These are phyloP conservation scores for Alternaria angustiovoidea DNA, from an alignment of 2,329 filamentous ascomycete species.

Conservation along the genomic window DNA sequence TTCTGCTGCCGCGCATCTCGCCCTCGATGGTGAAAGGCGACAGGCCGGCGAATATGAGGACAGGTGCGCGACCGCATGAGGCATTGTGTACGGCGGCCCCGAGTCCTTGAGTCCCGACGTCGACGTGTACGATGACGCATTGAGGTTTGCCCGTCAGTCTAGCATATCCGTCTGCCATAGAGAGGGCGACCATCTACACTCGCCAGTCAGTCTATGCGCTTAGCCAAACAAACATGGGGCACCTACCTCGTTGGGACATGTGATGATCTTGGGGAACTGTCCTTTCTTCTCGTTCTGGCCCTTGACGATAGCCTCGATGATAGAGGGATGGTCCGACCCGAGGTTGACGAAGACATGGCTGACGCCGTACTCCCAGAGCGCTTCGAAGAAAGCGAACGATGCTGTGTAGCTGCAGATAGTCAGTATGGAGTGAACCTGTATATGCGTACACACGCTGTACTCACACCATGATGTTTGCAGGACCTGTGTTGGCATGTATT, in stretches of 20 bases:
- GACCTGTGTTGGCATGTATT: background rate
- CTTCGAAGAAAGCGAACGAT: conserved; percentile 84
- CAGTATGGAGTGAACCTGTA: background rate
- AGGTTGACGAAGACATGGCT: conserved; percentile 68
- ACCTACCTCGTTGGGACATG: conserved; percentile 78
- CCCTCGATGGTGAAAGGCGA: conserved; percentile 80
- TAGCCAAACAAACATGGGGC: background rate
- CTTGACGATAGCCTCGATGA: conserved; percentile 82
- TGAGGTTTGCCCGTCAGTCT: conserved; percentile 73
- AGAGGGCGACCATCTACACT: conserved; percentile 79
- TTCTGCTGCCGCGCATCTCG: conserved; percentile 74
- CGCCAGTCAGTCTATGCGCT: conserved; percentile 12
- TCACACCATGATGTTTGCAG: conserved; percentile 33
- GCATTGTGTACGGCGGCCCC: conserved; percentile 83
- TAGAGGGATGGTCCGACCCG: conserved; percentile 76
- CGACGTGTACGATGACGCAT: conserved; percentile 80
- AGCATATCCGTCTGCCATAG: conserved; percentile 84
- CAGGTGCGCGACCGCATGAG: conserved; percentile 75
- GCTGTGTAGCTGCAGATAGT: conserved; percentile 66
- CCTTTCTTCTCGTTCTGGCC: conserved; percentile 72
- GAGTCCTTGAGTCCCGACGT: conserved; percentile 81
- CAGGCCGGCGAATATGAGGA: conserved; percentile 80
- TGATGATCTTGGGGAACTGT: conserved; percentile 76
- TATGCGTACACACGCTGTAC: background rate
- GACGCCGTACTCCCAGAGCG: conserved; percentile 69